These are phyloP conservation scores for Saccharomycopsis hybrid DNA, from an alignment of 1,139 yeast genomes.

Conservation along the genomic window DNA sequence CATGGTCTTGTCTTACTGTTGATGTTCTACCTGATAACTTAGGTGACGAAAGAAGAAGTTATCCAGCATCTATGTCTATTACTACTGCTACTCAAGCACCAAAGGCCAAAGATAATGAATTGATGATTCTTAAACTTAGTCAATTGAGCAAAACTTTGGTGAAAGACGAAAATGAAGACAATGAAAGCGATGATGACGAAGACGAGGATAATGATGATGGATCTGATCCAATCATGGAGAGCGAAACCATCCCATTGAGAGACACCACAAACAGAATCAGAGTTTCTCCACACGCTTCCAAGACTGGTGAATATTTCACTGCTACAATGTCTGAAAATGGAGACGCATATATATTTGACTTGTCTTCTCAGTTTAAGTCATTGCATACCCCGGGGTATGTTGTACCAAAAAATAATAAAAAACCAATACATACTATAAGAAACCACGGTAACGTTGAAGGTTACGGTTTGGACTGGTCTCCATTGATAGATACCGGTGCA, in stretches of 20 bases:
- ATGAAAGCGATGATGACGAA: slow-evolving; percentile 63
- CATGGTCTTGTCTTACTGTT: slow-evolving; percentile 95
- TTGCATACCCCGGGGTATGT: slow-evolving; percentile 83
- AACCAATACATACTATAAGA: slow-evolving; percentile 79
- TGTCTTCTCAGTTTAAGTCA: slow-evolving; percentile 72
- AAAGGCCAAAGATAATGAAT: slow-evolving; percentile 78
- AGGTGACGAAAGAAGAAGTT: slow-evolving; percentile 83
- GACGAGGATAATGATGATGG: slow-evolving; percentile 62
- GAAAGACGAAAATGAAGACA: slow-evolving; percentile 68
- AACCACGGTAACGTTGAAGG: slow-evolving; percentile 96
- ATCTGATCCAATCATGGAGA: slow-evolving; percentile 80
- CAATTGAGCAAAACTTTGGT: slow-evolving; percentile 80
- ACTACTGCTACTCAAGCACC: slow-evolving; percentile 95
- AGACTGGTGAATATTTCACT: slow-evolving; percentile 75
- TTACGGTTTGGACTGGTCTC: slow-evolving; percentile 96
- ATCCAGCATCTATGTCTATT: slow-evolving; percentile 80
- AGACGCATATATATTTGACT: slow-evolving; percentile 78
- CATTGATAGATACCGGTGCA: slow-evolving; percentile 71
- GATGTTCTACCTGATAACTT: slow-evolving; percentile 82
- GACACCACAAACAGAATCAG: slow-evolving; percentile 87
- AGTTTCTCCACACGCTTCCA: slow-evolving; percentile 71
- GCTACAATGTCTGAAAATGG: slow-evolving; percentile 91
- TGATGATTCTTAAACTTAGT: slow-evolving; percentile 76
- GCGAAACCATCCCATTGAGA: slow-evolving; percentile 68
- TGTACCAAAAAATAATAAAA: slow-evolving; percentile 69